phyloP scores from a whole-genome alignment of 106 monocot genomes.

The Dendrobium catenatum region DNA sequence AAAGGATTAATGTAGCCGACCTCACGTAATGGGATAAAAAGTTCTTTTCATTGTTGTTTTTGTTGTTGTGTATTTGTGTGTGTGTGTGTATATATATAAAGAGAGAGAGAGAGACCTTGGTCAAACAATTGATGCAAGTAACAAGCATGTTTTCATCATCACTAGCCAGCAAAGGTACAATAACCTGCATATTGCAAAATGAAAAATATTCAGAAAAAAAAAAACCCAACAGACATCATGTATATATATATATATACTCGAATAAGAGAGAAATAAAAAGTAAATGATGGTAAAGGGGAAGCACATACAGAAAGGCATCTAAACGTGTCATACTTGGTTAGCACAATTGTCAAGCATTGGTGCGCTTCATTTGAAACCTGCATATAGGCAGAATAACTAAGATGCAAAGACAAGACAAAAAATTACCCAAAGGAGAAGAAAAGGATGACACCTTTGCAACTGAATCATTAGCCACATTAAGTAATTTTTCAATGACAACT shows the following conservation, averaged over 20 bases:
- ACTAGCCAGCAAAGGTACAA: slow-evolving; percentile 74
- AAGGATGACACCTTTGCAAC: slow-evolving; percentile 56
- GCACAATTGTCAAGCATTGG: slow-evolving; percentile 53
- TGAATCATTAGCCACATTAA: slow-evolving; percentile 63
- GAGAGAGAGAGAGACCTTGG: slow-evolving; percentile 46
- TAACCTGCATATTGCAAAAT: slow-evolving; percentile 36
- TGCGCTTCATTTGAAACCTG: slow-evolving; percentile 94
- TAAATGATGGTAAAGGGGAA: background rate
- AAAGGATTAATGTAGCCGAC: too few species aligned
- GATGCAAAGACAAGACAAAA: background rate
- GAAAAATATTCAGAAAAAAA: too few species aligned
- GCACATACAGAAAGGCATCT: slow-evolving; percentile 83
- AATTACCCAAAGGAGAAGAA: background rate
- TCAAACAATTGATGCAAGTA: slow-evolving; percentile 93
- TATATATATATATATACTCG: background rate
- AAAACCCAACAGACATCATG: too few species aligned
- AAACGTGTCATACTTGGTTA: slow-evolving; percentile 79
- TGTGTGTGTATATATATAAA: too few species aligned
- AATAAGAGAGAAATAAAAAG: background rate
- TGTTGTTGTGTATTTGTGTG: too few species aligned
- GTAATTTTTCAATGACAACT: slow-evolving; percentile 90
- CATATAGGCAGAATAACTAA: slow-evolving; percentile 12
- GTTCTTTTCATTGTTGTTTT: too few species aligned
- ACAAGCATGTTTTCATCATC: slow-evolving; percentile 97
- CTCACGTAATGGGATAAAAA: too few species aligned